Conservation (phyloP, 129 eudicot species). For the Flaveria bidentis region DNA sequence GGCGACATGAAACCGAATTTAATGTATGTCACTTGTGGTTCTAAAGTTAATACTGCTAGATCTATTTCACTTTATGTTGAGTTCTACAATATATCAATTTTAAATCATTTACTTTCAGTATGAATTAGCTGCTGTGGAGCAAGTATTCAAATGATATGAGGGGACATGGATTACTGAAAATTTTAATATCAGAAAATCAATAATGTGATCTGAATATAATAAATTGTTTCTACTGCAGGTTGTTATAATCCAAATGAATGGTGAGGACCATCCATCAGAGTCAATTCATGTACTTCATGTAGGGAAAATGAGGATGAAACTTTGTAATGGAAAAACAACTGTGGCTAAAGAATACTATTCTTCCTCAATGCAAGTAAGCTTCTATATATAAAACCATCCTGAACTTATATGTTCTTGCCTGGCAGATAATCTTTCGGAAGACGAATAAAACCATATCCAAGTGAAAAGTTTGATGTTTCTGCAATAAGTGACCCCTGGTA, state of each 20-base stretch:
- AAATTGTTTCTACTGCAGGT: conserved; percentile 50
- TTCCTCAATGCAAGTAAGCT: conserved; percentile 77
- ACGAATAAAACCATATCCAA: not conserved
- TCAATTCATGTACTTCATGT: conserved; percentile 84
- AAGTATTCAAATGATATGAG: not conserved
- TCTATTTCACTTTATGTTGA: conserved; percentile 2
- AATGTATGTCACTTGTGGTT: conserved; percentile 49
- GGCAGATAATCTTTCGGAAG: not conserved
- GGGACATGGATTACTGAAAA: not conserved
- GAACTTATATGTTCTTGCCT: not conserved
- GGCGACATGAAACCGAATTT: conserved; percentile 85
- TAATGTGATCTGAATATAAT: conserved; percentile 7
- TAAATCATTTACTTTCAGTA: not conserved
- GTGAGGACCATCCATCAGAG: conserved; percentile 61
- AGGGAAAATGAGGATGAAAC: conserved; percentile 98
- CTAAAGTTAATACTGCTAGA: not conserved
- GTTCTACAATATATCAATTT: not conserved
- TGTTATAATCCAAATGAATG: conserved; percentile 87
- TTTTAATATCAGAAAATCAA: not conserved
- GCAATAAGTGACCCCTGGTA: not conserved
- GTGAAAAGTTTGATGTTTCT: not conserved
- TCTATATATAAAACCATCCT: not conserved
- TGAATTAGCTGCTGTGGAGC: not conserved
- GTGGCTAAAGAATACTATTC: conserved; percentile 88
- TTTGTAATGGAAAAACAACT: conserved; percentile 76